These are phyloP conservation scores for Tanacetum coccineum DNA, from an alignment of 129 eudicot species.

Conservation along the genomic window DNA sequence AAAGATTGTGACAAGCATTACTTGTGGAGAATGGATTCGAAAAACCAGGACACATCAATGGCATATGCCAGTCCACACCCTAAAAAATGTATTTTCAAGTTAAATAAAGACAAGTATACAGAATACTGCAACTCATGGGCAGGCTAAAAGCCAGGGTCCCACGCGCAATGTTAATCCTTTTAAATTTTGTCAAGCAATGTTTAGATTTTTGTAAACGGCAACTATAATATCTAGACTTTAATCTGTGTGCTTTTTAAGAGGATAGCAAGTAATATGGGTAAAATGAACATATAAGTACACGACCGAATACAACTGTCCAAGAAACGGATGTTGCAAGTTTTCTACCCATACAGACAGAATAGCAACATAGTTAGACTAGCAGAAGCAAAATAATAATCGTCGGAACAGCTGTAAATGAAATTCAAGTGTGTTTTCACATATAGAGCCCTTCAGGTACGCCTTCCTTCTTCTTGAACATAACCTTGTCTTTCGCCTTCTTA, in stretches of 20 bases:
- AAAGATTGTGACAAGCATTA: no score
- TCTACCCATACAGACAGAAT: conserved; percentile 1
- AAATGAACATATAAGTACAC: not conserved
- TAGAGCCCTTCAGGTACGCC: conserved; percentile 16
- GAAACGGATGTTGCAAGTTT: not conserved
- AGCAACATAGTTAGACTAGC: conserved; percentile 7
- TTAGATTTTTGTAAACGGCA: not conserved
- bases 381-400: not conserved
- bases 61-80: not conserved
- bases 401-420: not conserved
- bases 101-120: no score
- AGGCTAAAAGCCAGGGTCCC: not conserved
- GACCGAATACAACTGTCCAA: not conserved
- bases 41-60: no score
- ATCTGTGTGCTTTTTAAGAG: not conserved
- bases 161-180: not conserved
- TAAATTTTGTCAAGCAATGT: not conserved
- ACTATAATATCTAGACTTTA: not conserved
- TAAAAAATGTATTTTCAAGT: no score
- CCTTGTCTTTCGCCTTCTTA: conserved; percentile 17
- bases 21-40: no score
- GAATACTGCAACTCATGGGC: not conserved
- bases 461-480: conserved; percentile 17
- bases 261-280: not conserved
- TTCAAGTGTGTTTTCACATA: not conserved